Percentiles rank a stretch among this genome's conserved stretches.
These are phyloP conservation scores for Rhizopogon rudus DNA, from an alignment of 768 basidiomycete species.

Conservation along the genomic window DNA sequence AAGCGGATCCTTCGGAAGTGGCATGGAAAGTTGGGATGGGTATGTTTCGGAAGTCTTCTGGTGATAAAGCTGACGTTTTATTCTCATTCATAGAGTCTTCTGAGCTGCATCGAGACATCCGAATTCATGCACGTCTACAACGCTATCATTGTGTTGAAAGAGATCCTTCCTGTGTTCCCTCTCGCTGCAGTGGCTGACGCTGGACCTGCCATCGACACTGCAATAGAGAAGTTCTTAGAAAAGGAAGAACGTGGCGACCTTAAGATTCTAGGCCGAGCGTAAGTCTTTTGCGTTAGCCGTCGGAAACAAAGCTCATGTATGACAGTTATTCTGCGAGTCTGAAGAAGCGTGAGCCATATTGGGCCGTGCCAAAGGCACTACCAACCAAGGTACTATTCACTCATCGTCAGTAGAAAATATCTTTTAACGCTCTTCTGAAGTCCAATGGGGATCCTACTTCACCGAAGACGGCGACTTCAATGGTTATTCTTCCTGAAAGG, in stretches of 20 bases:
- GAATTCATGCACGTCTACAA: constrained; percentile 99
- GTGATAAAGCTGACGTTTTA: not conserved
- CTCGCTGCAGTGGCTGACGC: constrained; percentile 51
- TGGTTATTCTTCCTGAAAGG: constrained; percentile 24
- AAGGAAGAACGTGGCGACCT: constrained; percentile 81
- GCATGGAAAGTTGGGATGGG: constrained; percentile 72
- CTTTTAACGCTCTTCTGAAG: constrained; percentile 7
- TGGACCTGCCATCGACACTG: constrained; percentile 50
- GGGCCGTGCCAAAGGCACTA: constrained; percentile 31
- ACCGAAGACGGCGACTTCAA: constrained; percentile 26
- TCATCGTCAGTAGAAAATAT: too few species aligned
- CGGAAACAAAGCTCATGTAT: constrained; percentile 2
- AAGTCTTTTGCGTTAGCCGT: constrained; percentile 23
- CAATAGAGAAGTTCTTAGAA: constrained; percentile 64
- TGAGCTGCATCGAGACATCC: constrained; percentile 75
- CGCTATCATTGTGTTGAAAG: constrained; percentile 88
- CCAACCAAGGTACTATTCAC: constrained; percentile 27
- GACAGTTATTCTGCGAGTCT: constrained; percentile 67
- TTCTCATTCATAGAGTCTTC: constrained; percentile 52
- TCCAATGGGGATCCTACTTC: constrained; percentile 23
- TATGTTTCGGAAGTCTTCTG: constrained; percentile 28
- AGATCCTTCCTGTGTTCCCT: constrained; percentile 88
- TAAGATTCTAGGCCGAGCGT: constrained; percentile 77
- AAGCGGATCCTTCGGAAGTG: constrained; percentile 74
- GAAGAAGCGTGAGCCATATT: constrained; percentile 66